Base-by-base conservation (phyloP, 352 stramenopile genomes). In the Globisporangium solare region DNA sequence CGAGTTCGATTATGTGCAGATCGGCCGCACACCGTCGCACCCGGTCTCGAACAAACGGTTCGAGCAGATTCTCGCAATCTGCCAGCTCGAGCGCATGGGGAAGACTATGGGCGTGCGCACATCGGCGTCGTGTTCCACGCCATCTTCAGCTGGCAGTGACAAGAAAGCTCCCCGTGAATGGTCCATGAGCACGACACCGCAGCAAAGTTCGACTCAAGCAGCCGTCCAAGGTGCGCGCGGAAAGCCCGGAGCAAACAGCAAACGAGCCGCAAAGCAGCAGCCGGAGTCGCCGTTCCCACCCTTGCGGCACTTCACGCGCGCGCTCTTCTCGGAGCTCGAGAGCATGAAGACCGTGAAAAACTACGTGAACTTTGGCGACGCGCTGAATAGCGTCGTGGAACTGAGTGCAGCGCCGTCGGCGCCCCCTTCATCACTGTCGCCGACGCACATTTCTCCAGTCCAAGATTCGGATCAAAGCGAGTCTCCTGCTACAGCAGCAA, bases 1-100 rank as follows among this genome's bases (percentile, higher is more conserved):
- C 48, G 82, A 92, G 60, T 80, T 92, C 15, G 82, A 92, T 54
- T 92, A 88, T 59, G 73, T 87, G 14, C 79, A 89, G 51, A 63
- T 88, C 40, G 73, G 76, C 4, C 61, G 73, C 18, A 43, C 48
- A 42, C 69, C 64, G 1, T 60, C 46, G 20, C 68, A 72, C 24
- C 56, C 77, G 39, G 70, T 88, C 18, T 92, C 79, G 0, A 73
- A 47, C 41, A 89, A 82, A 42, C 73, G 82, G 0, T 87, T 92
- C 48, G 69, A 79, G 22, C 82, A 92, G 63, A 64, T 92, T 31
- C 59, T 92, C 20, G 52, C 70, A 14, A 66, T 76, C n/a, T 76
- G 80, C 32, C 73, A 86, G 59, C 48, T 89, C 10, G 68, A 75
- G 32, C 68, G 67, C 13, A 86, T 87, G 79, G 53, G 64, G 0